A percentile compares a stretch with the other conserved stretches of the same genome.
Conservation (phyloP, 2,329 filamentous ascomycete genomes). For the Dichotomopilus funicola region DNA sequence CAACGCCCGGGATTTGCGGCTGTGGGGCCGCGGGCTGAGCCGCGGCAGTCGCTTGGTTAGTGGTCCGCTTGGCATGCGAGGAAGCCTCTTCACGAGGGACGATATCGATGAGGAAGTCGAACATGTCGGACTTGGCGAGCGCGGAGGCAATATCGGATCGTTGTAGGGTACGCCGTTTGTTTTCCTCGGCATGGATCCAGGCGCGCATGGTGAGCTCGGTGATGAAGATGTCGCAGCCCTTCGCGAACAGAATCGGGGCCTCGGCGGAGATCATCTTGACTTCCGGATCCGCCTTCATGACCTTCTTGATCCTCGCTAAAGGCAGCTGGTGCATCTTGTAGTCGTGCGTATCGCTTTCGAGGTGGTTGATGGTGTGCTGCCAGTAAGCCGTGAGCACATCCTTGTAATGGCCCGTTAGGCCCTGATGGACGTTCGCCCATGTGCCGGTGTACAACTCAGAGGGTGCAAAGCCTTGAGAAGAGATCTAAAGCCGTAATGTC, state of each 20-base stretch:
- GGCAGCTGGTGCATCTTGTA: constrained; percentile 98
- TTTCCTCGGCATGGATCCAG: constrained; percentile 99
- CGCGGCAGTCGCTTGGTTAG: constrained; percentile 41
- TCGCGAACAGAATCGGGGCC: constrained; percentile 94
- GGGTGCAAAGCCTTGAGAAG: constrained; percentile 81
- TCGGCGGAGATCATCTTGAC: constrained; percentile 99
- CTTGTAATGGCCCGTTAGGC: constrained; percentile 83
- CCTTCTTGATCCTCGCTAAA: constrained; percentile 97
- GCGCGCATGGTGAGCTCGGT: constrained; percentile 98
- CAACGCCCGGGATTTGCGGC: constrained; percentile 46
- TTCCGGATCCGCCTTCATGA: constrained; percentile 99
- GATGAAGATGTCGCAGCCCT: constrained; percentile 98
- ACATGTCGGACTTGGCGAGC: constrained; percentile 97
- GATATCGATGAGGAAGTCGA: constrained; percentile 98
- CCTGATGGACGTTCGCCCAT: constrained; percentile 97
- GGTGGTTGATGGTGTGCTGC: constrained; percentile 95
- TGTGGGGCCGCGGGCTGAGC: constrained; percentile 43
- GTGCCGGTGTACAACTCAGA: constrained; percentile 88
- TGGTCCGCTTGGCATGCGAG: constrained; percentile 71
- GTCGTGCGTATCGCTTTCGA: constrained; percentile 92
- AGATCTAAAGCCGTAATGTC: constrained; percentile 52
- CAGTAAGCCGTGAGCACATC: constrained; percentile 98
- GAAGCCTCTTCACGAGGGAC: constrained; percentile 92
- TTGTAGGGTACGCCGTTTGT: constrained; percentile 92
- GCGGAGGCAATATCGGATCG: constrained; percentile 94